A percentile compares a stretch with the other conserved stretches of the same genome.
Evolutionary conservation across 169 alveolate genomes (phyloP).

Genomic region (Amoebophrya sp.): DNA sequence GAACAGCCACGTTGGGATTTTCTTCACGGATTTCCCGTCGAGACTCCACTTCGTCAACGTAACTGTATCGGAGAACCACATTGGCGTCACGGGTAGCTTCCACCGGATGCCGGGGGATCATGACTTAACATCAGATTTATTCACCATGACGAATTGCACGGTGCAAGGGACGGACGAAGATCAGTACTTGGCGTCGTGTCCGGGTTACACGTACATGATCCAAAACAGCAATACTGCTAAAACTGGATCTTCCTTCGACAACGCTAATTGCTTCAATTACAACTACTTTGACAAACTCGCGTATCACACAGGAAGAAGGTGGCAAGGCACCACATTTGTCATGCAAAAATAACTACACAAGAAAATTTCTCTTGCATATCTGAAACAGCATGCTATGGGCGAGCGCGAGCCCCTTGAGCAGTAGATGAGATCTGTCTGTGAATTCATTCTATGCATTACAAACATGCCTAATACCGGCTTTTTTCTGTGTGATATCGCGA

Average conservation of each 20-base stretch:
- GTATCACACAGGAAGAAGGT: no score
- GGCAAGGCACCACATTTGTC: no score
- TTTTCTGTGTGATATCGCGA: no score
- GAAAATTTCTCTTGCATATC: no score
- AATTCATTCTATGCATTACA: no score
- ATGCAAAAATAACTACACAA: no score
- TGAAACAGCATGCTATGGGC: no score
- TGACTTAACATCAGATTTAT: background rate
- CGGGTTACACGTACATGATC: background rate
- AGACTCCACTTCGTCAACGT: background rate
- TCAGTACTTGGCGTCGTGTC: background rate
- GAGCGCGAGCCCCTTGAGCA: no score
- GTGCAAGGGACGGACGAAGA: background rate
- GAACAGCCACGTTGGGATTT: background rate
- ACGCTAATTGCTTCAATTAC: background rate
- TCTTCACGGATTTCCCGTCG: background rate
- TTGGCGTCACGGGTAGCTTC: constrained; percentile 18
- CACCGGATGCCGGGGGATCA: background rate
- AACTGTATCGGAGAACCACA: background rate
- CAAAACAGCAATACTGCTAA: no score
- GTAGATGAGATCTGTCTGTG: no score
- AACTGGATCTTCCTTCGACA: background rate
- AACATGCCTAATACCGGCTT: no score
- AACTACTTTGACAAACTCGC: background rate
- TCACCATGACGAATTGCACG: background rate